These are phyloP conservation scores for Mimosa pudica DNA, from an alignment of 306 rosid species.

Conservation along the genomic window DNA sequence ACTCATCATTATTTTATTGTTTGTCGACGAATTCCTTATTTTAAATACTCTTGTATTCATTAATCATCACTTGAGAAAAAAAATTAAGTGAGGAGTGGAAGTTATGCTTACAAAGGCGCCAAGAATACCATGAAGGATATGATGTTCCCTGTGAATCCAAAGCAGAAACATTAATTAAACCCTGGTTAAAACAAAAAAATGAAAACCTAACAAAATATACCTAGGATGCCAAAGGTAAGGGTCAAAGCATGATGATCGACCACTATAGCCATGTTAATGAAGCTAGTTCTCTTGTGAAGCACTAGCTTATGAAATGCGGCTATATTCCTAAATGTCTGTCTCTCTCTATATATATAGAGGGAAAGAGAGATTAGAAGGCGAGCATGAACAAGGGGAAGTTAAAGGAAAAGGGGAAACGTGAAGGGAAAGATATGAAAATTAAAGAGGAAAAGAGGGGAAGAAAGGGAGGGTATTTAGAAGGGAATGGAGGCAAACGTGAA, in stretches of 20 bases:
- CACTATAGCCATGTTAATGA: slow-evolving; percentile 40
- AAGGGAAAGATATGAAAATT: no score
- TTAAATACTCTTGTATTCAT: no score
- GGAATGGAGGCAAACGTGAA: no score
- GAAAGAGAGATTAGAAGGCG: no score
- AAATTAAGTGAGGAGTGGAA: neutral
- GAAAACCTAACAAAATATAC: slow-evolving; percentile 33
- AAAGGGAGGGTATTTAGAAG: no score
- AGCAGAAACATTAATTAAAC: slow-evolving; percentile 2
- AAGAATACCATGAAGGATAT: slow-evolving; percentile 82
- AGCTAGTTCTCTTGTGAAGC: neutral
- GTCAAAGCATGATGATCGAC: slow-evolving; percentile 37
- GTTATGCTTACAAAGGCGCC: slow-evolving; percentile 83
- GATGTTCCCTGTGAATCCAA: slow-evolving; percentile 60
- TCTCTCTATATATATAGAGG: no score
- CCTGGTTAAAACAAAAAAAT: neutral
- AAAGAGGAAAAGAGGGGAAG: no score
- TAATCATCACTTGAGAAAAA: neutral
- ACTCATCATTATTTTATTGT: no score
- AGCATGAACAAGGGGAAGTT: no score
- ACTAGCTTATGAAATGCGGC: neutral
- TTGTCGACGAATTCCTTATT: no score
- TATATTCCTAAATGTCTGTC: no score
- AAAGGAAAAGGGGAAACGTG: no score
- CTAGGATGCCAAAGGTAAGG: slow-evolving; percentile 77